Conservation (phyloP, 2,329 filamentous ascomycete genomes). For the Aspergillus brasiliensis region DNA sequence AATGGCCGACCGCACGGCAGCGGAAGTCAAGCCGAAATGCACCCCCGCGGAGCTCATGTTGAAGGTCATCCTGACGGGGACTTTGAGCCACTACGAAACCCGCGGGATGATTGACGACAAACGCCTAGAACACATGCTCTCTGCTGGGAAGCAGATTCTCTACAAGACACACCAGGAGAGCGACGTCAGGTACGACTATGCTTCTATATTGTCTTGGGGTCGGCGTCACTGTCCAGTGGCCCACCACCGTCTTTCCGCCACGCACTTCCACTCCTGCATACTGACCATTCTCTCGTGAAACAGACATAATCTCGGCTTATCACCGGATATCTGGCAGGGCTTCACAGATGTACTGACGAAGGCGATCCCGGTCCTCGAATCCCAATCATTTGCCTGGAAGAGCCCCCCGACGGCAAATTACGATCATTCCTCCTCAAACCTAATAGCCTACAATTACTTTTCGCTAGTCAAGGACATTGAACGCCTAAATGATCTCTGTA, state of each 20-base stretch:
- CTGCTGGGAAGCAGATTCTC: constrained; percentile 62
- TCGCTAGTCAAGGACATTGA: constrained; percentile 64
- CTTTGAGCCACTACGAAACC: constrained; percentile 61
- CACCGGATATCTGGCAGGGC: constrained; percentile 61
- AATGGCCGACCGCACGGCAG: constrained; percentile 36
- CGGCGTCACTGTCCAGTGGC: neutral
- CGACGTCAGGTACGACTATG: constrained; percentile 49
- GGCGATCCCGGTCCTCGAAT: constrained; percentile 63
- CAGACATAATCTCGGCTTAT: constrained; percentile 60
- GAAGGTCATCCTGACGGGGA: constrained; percentile 51
- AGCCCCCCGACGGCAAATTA: constrained; percentile 59
- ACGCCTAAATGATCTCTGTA: constrained; percentile 63
- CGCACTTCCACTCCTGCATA: neutral
- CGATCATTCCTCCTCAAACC: constrained; percentile 60
- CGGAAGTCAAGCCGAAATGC: constrained; percentile 39
- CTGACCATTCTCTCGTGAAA: constrained; percentile 12
- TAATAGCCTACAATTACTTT: constrained; percentile 63
- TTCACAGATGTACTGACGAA: constrained; percentile 59
- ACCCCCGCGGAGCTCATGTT: constrained; percentile 52
- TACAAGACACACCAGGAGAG: constrained; percentile 60
- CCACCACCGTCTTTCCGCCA: neutral
- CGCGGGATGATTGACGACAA: constrained; percentile 62
- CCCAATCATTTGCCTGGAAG: constrained; percentile 63
- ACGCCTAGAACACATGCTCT: constrained; percentile 59
- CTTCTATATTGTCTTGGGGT: neutral